Conservation (phyloP, 2,329 filamentous ascomycete genomes). For the Penicillium sp. region DNA sequence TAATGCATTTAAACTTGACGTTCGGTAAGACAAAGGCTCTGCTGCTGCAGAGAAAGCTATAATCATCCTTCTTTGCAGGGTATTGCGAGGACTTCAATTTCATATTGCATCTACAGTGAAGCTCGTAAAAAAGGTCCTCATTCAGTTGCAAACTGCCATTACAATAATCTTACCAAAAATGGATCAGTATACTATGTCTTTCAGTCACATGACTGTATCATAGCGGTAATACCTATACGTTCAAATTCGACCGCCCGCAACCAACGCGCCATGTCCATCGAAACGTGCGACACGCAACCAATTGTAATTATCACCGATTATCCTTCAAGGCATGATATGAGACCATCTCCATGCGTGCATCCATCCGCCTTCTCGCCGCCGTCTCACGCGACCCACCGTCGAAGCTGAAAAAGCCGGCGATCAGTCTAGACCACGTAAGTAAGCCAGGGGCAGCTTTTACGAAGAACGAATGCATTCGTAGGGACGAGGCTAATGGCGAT, state of each 20-base stretch:
- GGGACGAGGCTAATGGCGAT: slow-evolving; percentile 4
- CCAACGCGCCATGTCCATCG: background rate
- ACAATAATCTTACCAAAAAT: too few relatives aligned
- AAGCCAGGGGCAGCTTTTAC: background rate
- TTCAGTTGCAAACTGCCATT: too few relatives aligned
- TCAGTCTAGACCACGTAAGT: slow-evolving; percentile 42
- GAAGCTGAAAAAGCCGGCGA: slow-evolving; percentile 34
- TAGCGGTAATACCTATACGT: background rate
- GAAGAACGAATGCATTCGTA: background rate
- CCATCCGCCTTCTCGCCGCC: slow-evolving; percentile 27
- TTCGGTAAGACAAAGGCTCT: background rate
- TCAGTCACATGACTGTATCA: background rate
- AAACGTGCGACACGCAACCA: background rate
- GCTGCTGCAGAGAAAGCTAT: too few relatives aligned
- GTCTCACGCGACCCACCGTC: slow-evolving; percentile 29
- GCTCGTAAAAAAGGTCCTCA: too few relatives aligned
- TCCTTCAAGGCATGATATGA: slow-evolving; percentile 3
- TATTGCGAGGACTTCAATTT: too few relatives aligned
- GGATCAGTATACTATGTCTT: background rate
- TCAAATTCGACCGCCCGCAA: background rate
- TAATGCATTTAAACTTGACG: background rate
- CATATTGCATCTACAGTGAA: too few relatives aligned
- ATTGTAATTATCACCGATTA: background rate
- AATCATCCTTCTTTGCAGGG: too few relatives aligned
- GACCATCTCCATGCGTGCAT: slow-evolving; percentile 27